Percentiles rank a stretch among this genome's conserved stretches.
Evolutionary conservation across 2,329 filamentous ascomycete genomes (phyloP).

Genomic region (Ophiosphaerella narmari): DNA sequence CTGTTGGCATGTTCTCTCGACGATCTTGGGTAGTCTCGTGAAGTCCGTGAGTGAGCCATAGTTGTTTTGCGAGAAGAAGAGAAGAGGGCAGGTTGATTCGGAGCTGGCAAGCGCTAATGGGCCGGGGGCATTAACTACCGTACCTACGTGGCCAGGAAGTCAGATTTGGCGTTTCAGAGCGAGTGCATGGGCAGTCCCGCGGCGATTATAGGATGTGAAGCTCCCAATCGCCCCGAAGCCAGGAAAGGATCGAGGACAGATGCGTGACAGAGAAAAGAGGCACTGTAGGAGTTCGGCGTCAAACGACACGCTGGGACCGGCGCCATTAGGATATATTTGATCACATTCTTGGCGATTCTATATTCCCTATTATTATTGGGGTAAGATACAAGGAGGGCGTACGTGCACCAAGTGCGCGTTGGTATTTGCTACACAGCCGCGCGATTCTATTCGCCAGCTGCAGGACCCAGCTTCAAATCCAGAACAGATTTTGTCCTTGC

Average conservation of each 20-base stretch:
- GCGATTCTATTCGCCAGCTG: conserved; percentile 12
- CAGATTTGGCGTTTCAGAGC: conserved; percentile 16
- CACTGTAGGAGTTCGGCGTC: too few species aligned
- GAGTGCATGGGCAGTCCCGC: conserved; percentile 12
- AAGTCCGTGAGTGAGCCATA: conserved; percentile 26
- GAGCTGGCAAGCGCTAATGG: conserved; percentile 3
- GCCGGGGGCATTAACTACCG: conserved; percentile 8
- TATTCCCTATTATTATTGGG: conserved; percentile 31
- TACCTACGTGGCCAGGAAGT: not conserved
- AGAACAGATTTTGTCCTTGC: conserved; percentile 5
- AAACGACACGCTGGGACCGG: not conserved
- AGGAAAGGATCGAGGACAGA: not conserved
- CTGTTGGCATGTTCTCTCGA: conserved; percentile 1
- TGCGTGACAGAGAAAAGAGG: too few species aligned
- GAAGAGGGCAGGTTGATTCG: not conserved
- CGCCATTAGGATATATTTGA: conserved; percentile 21
- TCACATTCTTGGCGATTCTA: not conserved
- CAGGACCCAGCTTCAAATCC: conserved; percentile 1
- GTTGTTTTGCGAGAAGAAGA: not conserved
- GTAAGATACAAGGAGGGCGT: conserved; percentile 7
- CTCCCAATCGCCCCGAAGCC: conserved; percentile 4
- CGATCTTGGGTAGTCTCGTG: conserved; percentile 18
- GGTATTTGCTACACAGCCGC: conserved; percentile 7
- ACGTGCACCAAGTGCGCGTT: conserved; percentile 8
- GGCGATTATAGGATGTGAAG: conserved; percentile 9